Base-by-base conservation (phyloP, 2,329 filamentous ascomycete species). In the Monosporascus ibericus region DNA sequence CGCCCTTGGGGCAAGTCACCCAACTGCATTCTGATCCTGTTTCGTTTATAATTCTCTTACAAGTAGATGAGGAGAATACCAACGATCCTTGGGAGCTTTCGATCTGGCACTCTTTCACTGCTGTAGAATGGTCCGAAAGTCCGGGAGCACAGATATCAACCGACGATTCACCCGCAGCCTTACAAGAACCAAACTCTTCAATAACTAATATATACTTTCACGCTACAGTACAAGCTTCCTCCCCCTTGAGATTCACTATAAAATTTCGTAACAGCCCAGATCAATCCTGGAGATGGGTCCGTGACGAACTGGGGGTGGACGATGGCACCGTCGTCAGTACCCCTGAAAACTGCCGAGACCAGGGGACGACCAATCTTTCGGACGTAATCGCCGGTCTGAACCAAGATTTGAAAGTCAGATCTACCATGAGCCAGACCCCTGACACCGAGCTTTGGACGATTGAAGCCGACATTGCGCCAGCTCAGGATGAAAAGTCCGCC, bases 1-100 rank as follows among this genome's bases (percentile, higher is more conserved):
- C 92, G 14, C 82, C 90, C 1, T 70, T 96, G 49, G 89, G 86
- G 2, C 88, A 92, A 65, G 79, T 88, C 24, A 91, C 89, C 2
- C 76, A 81, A 48, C 64, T 88, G 20, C 68, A 74, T 25, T 64
- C 66, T 20, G 63, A 63, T 2, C 59, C 78, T 62, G 73, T 87
- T 39, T 65, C 68, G 1, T 86, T 96, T 59, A 85, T 80, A 0
- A 85, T 87, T 6, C 69, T 92, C 14, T 75, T 95, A 34, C 85
- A 92, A 60, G 81, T 86, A 42, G 80, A 81, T 40, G 69, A 67
- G 22, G 74, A 73, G 37, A 78, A 78, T 47, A 74, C 75, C 7
- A 71, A 79, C 17, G 73, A 82, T 55, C 63, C 75, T 20, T 94
- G 88, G 86, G 80, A 94, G 60, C 80, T 90, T 34, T 81, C 81